A percentile compares a stretch with the other conserved stretches of the same genome.
phyloP scores from a whole-genome alignment of 2,329 filamentous ascomycete genomes.

The Arthroderma sp. region DNA sequence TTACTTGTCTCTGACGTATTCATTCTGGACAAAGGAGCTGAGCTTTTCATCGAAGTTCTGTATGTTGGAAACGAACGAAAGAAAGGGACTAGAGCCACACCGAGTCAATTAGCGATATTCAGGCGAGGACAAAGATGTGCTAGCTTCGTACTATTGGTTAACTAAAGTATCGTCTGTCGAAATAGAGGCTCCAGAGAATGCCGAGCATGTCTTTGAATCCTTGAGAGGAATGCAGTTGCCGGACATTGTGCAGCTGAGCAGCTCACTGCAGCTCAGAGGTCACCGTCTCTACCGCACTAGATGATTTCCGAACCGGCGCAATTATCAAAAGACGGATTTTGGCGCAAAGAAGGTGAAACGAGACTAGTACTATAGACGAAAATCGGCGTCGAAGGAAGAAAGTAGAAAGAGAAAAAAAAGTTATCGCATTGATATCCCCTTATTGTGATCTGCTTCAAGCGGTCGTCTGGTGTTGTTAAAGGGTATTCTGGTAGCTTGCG shows the following conservation, averaged over 20 bases:
- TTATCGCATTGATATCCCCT: neutral
- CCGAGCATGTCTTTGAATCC: constrained; percentile 56
- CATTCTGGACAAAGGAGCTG: constrained; percentile 55
- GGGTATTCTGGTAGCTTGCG: neutral
- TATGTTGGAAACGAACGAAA: constrained; percentile 64
- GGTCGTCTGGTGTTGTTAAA: neutral
- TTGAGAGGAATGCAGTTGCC: constrained; percentile 52
- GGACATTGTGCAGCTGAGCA: constrained; percentile 17
- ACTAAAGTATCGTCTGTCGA: constrained; percentile 48
- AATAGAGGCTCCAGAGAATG: constrained; percentile 59
- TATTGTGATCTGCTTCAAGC: neutral
- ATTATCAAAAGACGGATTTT: neutral
- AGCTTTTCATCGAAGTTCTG: constrained; percentile 67
- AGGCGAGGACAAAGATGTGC: constrained; percentile 4
- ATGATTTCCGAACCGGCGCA: neutral
- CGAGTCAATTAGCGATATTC: neutral
- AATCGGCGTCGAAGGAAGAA: constrained; percentile 1
- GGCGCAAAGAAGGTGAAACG: too few species aligned
- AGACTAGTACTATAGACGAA: too few species aligned
- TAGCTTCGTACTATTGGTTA: constrained; percentile 48
- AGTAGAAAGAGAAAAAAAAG: constrained; percentile 3
- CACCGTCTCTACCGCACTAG: neutral
- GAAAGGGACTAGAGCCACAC: constrained; percentile 54
- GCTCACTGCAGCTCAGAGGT: neutral
- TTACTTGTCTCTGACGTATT: constrained; percentile 68